phyloP scores from a whole-genome alignment of 148 eudicot species.

The Oxyria digyna region DNA sequence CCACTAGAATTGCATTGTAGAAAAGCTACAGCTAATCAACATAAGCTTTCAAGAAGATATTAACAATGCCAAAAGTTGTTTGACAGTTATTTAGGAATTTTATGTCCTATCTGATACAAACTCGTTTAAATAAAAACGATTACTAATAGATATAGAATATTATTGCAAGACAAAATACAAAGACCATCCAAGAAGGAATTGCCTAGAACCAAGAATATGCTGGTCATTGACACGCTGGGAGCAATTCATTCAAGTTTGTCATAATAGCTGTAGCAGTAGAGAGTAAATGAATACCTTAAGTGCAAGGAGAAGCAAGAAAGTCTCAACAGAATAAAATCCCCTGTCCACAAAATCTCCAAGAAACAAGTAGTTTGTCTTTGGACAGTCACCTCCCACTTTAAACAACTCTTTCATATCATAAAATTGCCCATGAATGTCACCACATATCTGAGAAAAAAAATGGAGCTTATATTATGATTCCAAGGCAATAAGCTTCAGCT shows the following conservation, averaged over 20 bases:
- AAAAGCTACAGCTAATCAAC: not conserved
- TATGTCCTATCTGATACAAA: not conserved
- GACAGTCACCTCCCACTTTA: slow-evolving; percentile 94
- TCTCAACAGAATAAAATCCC: slow-evolving; percentile 90
- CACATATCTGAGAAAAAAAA: slow-evolving; percentile 53
- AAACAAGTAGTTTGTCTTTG: slow-evolving; percentile 87
- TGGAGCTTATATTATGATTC: not conserved
- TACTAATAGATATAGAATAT: not conserved
- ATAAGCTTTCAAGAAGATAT: not conserved
- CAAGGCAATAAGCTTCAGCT: not conserved
- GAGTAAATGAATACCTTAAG: slow-evolving; percentile 45
- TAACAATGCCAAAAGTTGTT: not conserved
- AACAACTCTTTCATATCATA: slow-evolving; percentile 95
- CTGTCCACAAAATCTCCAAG: slow-evolving; percentile 95
- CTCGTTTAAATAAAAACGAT: not conserved
- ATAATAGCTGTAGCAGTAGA: not conserved
- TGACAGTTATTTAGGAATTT: not conserved
- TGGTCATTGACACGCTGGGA: not conserved
- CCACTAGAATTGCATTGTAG: not conserved
- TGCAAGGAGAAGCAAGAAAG: slow-evolving; percentile 84
- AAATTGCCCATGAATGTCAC: slow-evolving; percentile 96
- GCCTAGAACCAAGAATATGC: not conserved
- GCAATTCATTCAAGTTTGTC: not conserved
- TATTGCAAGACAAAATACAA: not conserved
- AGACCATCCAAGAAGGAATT: not conserved